phyloP scores from a whole-genome alignment of 371 early-diverging fungal species.

The Chytridium lagenaria region DNA sequence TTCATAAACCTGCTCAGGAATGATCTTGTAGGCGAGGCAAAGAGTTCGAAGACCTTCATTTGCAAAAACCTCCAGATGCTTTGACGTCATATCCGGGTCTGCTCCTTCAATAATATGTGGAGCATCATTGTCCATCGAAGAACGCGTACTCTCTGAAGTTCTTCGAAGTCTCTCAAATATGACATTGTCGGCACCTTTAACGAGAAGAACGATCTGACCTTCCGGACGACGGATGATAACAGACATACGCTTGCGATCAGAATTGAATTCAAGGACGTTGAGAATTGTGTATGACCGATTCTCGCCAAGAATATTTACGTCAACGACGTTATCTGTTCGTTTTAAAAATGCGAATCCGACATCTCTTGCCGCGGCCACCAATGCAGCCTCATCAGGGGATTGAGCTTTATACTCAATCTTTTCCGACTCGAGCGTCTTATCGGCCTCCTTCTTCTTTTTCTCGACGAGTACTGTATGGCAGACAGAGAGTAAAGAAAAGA shows the following conservation, averaged over 20 bases:
- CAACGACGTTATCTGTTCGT: slow-evolving; percentile 56
- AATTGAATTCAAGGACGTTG: slow-evolving; percentile 84
- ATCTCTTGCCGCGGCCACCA: slow-evolving; percentile 88
- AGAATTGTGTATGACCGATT: slow-evolving; percentile 53
- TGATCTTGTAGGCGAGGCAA: slow-evolving; percentile 76
- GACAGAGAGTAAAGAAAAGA: slow-evolving; percentile 83
- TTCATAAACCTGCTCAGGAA: slow-evolving; percentile 72
- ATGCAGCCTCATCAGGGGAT: slow-evolving; percentile 95
- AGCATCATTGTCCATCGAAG: neutral
- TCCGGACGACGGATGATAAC: slow-evolving; percentile 80
- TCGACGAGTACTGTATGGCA: slow-evolving; percentile 96
- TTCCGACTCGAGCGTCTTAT: slow-evolving; percentile 14
- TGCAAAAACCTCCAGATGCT: slow-evolving; percentile 48
- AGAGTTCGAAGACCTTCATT: slow-evolving; percentile 85
- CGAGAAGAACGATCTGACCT: slow-evolving; percentile 78
- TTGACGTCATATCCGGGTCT: slow-evolving; percentile 39
- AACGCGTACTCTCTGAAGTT: neutral
- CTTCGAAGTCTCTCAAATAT: slow-evolving; percentile 76
- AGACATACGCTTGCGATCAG: slow-evolving; percentile 95
- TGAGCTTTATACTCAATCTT: slow-evolving; percentile 81
- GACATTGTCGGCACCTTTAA: slow-evolving; percentile 98
- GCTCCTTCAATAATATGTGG: slow-evolving; percentile 19
- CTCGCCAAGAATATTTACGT: slow-evolving; percentile 52
- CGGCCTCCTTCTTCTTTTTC: slow-evolving; percentile 57
- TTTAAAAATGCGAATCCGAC: slow-evolving; percentile 86